Evolutionary conservation across 495 filamentous ascomycete genomes (phyloP), one percentile per base, ranked within the genome.

Genomic region (Glutinoglossum americanum): DNA sequence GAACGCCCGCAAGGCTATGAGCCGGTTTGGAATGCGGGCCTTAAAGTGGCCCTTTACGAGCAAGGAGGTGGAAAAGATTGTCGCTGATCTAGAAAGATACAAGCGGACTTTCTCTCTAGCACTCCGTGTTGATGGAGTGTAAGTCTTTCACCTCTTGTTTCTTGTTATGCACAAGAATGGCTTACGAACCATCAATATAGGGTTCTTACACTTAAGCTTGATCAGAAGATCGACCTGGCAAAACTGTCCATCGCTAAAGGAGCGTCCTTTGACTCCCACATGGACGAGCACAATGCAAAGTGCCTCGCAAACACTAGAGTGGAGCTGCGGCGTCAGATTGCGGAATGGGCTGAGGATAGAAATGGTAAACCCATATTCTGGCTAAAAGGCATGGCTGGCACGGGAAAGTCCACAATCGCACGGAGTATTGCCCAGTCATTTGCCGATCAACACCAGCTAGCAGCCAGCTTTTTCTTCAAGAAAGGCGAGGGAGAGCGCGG

Each of bases 341-440:
- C 5, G 32, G 62, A 64, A 30, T 74, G 71, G 72, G 61, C 59
- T 33, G 32, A 55, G 0, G 51, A 57, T 0, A 51, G 59, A 45
- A 25, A 57, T 4, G 37, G 47, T 17, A 59, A 61, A 57, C 55
- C 55, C 32, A 65, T 73, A n/a, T 74, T 72, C 53, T 74, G 71
- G 72, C 54, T 74, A 26, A 68, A 66, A 7, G 72, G 72, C 2
- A 66, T 67, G 63, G 70, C 71, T n/a, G n/a, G n/a, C n/a, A n/a
- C n/a, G n/a, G n/a, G n/a, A n/a, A n/a, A n/a, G n/a, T n/a, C n/a
- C n/a, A 62, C 60, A 3, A 59, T 61, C 23, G 59, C 60, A 19
- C 60, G 60, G 6, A 62, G 59, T 41, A 25, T 56, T 37, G 54
- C 41, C 5, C 67, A 59, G 28, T 33, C 17, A 44, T 60, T 53